phyloP scores from a whole-genome alignment of 768 basidiomycete genomes.

The Leccinum fibrillosum region DNA sequence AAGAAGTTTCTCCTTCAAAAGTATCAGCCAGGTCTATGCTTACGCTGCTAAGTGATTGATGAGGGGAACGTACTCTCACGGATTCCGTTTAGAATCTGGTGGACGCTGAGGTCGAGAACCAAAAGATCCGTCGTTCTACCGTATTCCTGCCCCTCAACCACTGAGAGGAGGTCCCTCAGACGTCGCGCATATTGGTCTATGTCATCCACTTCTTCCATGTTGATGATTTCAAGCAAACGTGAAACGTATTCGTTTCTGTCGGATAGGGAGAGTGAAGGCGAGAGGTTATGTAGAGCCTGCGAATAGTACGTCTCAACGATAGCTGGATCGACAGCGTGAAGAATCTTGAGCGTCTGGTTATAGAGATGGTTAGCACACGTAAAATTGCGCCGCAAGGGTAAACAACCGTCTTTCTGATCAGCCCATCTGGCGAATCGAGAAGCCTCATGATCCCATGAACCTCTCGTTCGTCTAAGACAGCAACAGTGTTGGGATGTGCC shows the following conservation, averaged over 20 bases:
- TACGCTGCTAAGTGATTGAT: background rate
- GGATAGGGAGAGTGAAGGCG: constrained; percentile 29
- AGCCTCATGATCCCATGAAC: constrained; percentile 70
- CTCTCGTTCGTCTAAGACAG: constrained; percentile 66
- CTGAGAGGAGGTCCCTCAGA: constrained; percentile 40
- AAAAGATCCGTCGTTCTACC: constrained; percentile 29
- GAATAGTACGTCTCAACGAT: constrained; percentile 58
- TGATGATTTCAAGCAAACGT: constrained; percentile 55
- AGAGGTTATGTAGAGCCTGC: constrained; percentile 39
- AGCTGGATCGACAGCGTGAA: constrained; percentile 53
- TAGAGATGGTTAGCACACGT: constrained; percentile 4
- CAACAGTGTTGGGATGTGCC: constrained; percentile 43
- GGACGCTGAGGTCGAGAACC: constrained; percentile 57
- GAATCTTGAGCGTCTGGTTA: constrained; percentile 55
- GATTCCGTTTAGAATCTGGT: constrained; percentile 49
- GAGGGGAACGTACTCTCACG: constrained; percentile 42
- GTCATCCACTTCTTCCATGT: constrained; percentile 44
- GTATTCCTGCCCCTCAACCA: constrained; percentile 33
- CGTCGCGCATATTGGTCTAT: constrained; percentile 57
- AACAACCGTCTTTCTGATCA: constrained; percentile 58
- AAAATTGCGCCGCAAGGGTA: background rate
- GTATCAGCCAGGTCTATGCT: constrained; percentile 10
- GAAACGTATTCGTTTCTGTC: constrained; percentile 42
- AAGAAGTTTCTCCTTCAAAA: constrained; percentile 37
- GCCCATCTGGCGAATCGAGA: constrained; percentile 55